These are phyloP conservation scores for Euphrasia arctica DNA, from an alignment of 305 asterid species.

Conservation along the genomic window DNA sequence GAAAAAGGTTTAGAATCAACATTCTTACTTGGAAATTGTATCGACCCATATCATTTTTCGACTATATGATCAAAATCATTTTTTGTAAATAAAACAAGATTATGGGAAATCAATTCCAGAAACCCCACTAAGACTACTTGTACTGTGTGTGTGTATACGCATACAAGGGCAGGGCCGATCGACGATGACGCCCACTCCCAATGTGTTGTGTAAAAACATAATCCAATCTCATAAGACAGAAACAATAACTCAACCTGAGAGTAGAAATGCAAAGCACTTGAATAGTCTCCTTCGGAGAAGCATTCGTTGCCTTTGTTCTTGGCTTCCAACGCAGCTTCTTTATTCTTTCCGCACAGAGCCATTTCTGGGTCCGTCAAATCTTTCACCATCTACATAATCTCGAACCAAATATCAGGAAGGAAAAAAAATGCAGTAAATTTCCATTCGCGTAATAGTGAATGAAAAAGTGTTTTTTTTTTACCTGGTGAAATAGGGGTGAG, in stretches of 20 bases:
- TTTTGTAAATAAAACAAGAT: background rate
- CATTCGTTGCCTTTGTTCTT: conserved; percentile 72
- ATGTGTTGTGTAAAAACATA: background rate
- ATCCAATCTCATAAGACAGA: background rate
- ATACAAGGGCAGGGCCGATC: conserved; percentile 1
- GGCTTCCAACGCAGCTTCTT: conserved; percentile 60
- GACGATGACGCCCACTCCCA: too few relatives aligned
- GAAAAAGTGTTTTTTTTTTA: conserved; percentile 22
- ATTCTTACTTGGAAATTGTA: background rate
- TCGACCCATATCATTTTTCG: conserved; percentile 1
- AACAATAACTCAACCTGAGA: conserved; percentile 50
- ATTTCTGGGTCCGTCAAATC: conserved; percentile 68
- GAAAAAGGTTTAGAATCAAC: background rate
- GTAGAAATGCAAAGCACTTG: conserved; percentile 61
- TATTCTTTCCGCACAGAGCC: conserved; percentile 67
- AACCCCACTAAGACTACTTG: background rate
- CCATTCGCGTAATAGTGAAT: background rate
- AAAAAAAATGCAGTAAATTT: background rate
- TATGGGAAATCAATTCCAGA: conserved; percentile 7
- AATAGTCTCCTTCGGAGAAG: conserved; percentile 68
- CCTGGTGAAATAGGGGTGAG: conserved; percentile 73
- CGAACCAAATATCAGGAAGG: conserved; percentile 22
- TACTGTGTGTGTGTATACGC: background rate
- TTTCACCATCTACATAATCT: conserved; percentile 44
- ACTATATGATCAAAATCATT: background rate